Evolutionary conservation across 2,329 filamentous ascomycete species (phyloP).

Genomic region (Sporothrix pallida): DNA sequence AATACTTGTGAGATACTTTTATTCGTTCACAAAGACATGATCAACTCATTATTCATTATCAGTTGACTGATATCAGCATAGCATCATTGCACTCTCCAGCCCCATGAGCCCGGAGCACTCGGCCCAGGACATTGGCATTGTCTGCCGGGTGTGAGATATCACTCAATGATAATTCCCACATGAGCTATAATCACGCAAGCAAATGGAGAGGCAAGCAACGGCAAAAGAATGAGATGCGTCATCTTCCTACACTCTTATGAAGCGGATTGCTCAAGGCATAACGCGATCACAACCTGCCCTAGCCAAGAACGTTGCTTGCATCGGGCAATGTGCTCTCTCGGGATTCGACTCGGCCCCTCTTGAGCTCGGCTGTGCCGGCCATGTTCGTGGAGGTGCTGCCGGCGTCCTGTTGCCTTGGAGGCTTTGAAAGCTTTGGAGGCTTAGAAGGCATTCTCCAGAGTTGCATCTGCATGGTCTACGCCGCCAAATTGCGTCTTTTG

Average conservation of each 20-base stretch:
- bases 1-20: background rate
- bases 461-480: conserved; percentile 17
- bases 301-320: background rate
- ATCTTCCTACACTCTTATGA: too few species aligned
- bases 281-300: background rate
- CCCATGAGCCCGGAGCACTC: conserved; percentile 19
- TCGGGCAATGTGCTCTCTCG: background rate
- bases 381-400: background rate
- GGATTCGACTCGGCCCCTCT: conserved; percentile 10
- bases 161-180: background rate
- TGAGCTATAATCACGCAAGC: background rate
- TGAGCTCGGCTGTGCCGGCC: conserved; percentile 4
- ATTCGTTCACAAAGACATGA: background rate
- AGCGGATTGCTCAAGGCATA: background rate
- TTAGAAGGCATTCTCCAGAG: background rate
- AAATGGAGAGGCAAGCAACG: background rate
- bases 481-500: conserved; percentile 24
- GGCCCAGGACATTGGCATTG: background rate
- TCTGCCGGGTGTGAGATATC: conserved; percentile 6
- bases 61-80: background rate
- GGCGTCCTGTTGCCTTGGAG: background rate
- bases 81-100: background rate
- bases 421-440: background rate
- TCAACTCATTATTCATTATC: background rate
- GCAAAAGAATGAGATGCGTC: background rate